Evolutionary conservation across 2,329 filamentous ascomycete genomes (phyloP), one percentile per base, ranked within the genome.

Genomic region (Neobulgaria alba): DNA sequence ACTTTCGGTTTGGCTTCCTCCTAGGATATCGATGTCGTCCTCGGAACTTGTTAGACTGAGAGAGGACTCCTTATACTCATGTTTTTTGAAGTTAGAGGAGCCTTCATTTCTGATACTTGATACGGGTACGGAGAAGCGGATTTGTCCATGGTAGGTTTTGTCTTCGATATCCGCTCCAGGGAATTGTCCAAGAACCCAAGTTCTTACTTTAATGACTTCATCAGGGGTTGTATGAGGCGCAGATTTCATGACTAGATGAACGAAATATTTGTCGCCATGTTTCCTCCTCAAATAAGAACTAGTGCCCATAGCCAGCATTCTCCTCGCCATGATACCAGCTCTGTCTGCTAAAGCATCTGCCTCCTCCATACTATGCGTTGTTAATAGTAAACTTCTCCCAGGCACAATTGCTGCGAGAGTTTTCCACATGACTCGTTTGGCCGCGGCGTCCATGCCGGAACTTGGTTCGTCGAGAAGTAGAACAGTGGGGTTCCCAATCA

Each of bases 301-400:
- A 0, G 80, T 83, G 3, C 89, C 89, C 7, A 92, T 69, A 0
- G 88, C 89, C 16, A 95, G 70, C 87, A 95, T 93, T 21, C 79
- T 73, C 52, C 77, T 75, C 7, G 88, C 85, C 64, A 96, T 78
- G 51, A 96, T 95, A 10, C 87, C 90, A 0, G 84, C 87, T 1
- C 87, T 74, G 20, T 78, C 79, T 0, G 89, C 89, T 2, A 96
- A 70, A 1, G 88, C 88, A 56, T 94, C 87, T 0, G 89, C 90
- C 63, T 95, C 90, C 60, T 95, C 89, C 88, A 95, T 95, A 36
- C 78, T 85, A 61, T 96, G 90, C 0, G 90, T 95, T 0, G 90
- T 95, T 14, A 96, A 72, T 2, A 96, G 69, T 12, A 95, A 76
- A 0, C 82, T 85, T n/a, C 89, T 75, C 0, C 87, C 87, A 0